Evolutionary conservation across 2,329 filamentous ascomycete genomes (phyloP).

Genomic region (Penicillium sp.): DNA sequence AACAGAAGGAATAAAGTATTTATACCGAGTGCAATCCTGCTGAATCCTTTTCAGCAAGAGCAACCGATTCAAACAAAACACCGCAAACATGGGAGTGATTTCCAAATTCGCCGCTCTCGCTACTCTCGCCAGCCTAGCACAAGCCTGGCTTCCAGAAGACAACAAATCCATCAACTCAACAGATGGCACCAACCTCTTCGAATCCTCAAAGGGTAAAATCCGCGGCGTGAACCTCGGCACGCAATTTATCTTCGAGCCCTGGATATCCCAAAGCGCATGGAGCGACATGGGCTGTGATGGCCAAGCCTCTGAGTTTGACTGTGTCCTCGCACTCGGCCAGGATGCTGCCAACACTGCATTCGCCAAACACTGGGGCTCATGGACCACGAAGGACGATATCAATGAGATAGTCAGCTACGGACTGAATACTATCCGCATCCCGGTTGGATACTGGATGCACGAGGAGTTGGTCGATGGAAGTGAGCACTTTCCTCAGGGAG

Average conservation of each 20-base stretch:
- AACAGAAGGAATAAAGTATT: neutral
- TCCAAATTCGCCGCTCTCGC: neutral
- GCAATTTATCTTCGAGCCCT: constrained; percentile 56
- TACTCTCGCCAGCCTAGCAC: neutral
- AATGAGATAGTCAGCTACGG: constrained; percentile 52
- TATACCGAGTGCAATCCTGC: neutral
- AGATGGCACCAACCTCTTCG: constrained; percentile 28
- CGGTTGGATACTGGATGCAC: constrained; percentile 58
- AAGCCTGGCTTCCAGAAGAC: constrained; percentile 27
- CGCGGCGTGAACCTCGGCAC: constrained; percentile 58
- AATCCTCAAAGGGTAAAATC: constrained; percentile 41
- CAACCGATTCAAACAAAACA: neutral
- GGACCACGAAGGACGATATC: constrained; percentile 53
- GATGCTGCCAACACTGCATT: constrained; percentile 49
- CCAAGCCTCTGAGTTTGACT: constrained; percentile 56
- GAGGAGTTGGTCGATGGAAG: constrained; percentile 51
- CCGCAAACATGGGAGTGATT: neutral
- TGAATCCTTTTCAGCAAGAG: neutral
- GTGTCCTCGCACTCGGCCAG: constrained; percentile 52
- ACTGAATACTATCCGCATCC: constrained; percentile 57
- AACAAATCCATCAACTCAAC: constrained; percentile 23
- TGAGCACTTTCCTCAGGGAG: constrained; percentile 46
- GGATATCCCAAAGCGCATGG: constrained; percentile 53
- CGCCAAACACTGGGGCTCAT: constrained; percentile 53
- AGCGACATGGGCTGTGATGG: constrained; percentile 49